Conservation (phyloP, 345 rosid genomes). For the Corymbia maculata region DNA sequence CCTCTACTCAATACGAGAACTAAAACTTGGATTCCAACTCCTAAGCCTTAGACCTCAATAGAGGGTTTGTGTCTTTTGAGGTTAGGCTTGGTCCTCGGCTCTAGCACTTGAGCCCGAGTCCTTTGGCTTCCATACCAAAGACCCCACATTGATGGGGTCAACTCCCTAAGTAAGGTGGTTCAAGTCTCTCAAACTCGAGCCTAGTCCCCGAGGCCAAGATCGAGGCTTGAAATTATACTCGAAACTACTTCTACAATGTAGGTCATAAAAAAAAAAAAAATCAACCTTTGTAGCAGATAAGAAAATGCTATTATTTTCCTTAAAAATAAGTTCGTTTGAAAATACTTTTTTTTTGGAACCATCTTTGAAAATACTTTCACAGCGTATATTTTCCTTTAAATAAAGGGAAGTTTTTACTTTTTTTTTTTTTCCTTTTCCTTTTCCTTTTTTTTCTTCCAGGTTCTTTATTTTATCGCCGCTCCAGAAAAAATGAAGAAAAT, state of each 20-base stretch:
- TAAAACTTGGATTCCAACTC: background rate
- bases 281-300: background rate
- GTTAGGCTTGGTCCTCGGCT: accelerated
- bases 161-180: background rate
- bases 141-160: background rate
- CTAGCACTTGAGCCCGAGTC: background rate
- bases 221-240: background rate
- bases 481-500: background rate
- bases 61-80: background rate
- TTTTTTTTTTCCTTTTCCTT: background rate
- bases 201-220: background rate
- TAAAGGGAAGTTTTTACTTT: background rate
- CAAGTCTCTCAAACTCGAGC: accelerated
- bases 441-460: background rate
- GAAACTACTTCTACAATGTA: background rate
- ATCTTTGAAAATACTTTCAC: background rate
- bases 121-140: background rate
- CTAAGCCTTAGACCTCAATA: accelerated
- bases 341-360: background rate
- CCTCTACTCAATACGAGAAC: background rate
- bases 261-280: background rate
- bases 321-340: background rate
- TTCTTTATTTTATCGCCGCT: background rate
- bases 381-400: background rate
- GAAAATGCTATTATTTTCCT: background rate